Base-by-base conservation (phyloP, 2,329 filamentous ascomycete species). In the Penicillium sp. region DNA sequence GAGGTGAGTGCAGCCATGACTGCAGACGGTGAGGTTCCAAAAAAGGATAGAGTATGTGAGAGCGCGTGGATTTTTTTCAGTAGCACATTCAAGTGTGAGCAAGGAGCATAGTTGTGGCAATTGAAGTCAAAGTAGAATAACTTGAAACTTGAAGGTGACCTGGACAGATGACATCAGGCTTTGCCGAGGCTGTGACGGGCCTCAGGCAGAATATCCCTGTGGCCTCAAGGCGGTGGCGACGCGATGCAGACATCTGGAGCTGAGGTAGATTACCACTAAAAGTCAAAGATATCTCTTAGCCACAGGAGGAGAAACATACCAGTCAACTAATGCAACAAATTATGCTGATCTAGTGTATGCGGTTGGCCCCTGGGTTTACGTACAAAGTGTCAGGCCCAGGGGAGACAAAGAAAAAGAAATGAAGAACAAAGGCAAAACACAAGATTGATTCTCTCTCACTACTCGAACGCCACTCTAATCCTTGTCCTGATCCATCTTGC, bases 1-100 rank as follows among this genome's bases (percentile, higher is more conserved):
- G 47, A 31, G 43, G 58, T 47, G 45, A 57, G 32, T 43, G 61
- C 49, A 52, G 61, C 46, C 61, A 65, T 65, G 45, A 48, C 56
- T n/a, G 34, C 43, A 27, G 39, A 50, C 32, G 32, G 10, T 4
- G 13, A 32, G 16, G 18, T 44, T 40, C 29, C 5, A 27, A 7
- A n/a, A 49, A 13, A 32, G 18, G 39, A 18, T 2, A 24, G 31
- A 43, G 18, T 7, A 29, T n/a, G 10, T 36, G 14, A 14, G 27
- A 13, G 18, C 13, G 18, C n/a, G n/a, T 10, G 11, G 32, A 11
- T 4, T 9, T 14, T 4, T 10, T 50, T 43, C 29, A 38, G 11
- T 16, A 2, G 22, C 5, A 18, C 24, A 27, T 38, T 45, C 13
- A 45, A 39, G 29, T 31, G 16, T 32, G 40, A 24, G 8, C 16